Evolutionary conservation across 768 basidiomycete genomes (phyloP).

Genomic region (Termitomyces sp.): DNA sequence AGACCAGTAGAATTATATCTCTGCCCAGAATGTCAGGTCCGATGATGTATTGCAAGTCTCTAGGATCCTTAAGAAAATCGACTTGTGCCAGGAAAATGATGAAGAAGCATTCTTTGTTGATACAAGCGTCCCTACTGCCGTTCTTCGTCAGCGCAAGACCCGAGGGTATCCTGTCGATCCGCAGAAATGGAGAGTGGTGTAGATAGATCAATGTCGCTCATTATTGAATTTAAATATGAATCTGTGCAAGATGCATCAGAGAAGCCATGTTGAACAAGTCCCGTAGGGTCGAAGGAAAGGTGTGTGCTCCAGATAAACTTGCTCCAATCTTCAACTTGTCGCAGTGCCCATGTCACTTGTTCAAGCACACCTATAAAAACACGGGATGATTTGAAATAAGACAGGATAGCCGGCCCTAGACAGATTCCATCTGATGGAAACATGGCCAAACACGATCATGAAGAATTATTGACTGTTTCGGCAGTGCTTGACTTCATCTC

Average conservation of each 20-base stretch:
- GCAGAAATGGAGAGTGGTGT: neutral
- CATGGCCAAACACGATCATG: slow-evolving; percentile 8
- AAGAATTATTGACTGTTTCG: neutral
- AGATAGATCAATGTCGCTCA: no score
- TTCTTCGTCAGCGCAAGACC: neutral
- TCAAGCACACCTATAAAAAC: no score
- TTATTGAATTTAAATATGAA: neutral
- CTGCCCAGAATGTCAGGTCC: neutral
- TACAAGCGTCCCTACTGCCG: neutral
- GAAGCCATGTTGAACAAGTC: neutral
- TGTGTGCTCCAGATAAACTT: neutral
- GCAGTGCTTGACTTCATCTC: slow-evolving; percentile 14
- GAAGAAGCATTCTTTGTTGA: neutral
- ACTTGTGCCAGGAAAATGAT: neutral
- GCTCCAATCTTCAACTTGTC: neutral
- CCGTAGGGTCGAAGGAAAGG: neutral
- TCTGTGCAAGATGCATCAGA: neutral
- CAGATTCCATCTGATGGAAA: slow-evolving; percentile 2
- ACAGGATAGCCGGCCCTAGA: neutral
- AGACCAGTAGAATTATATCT: neutral
- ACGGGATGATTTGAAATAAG: neutral
- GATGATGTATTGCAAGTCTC: neutral
- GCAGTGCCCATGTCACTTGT: no score
- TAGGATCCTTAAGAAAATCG: neutral
- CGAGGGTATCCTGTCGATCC: neutral